Conservation (phyloP, 257 asterid genomes). For the Verbascum thapsus region DNA sequence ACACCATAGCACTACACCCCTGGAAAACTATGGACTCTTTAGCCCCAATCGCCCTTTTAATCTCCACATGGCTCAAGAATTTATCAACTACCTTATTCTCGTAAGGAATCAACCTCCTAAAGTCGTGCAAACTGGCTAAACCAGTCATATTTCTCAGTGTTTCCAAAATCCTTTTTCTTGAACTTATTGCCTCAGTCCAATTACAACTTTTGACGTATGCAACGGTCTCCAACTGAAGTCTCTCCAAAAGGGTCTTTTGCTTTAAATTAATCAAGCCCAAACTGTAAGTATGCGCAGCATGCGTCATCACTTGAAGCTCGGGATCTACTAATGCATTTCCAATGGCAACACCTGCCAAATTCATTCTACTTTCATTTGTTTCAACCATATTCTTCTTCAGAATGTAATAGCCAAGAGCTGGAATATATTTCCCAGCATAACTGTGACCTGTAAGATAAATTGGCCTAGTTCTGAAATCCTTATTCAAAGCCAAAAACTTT, state of each 20-base stretch:
- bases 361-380: conserved; percentile 27
- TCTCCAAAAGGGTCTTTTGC: conserved; percentile 42
- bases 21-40: conserved; percentile 38
- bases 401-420: conserved; percentile 51
- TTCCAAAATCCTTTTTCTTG: conserved; percentile 37
- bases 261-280: conserved; percentile 52
- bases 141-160: conserved; percentile 55
- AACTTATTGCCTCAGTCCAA: conserved; percentile 53
- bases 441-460: conserved; percentile 59
- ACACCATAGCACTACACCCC: conserved; percentile 47
- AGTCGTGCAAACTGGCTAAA: conserved; percentile 54
- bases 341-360: conserved; percentile 56
- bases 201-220: conserved; percentile 32
- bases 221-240: conserved; percentile 43
- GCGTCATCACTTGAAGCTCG: conserved; percentile 52
- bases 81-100: conserved; percentile 41
- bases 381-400: conserved; percentile 37
- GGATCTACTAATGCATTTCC: conserved; percentile 71
- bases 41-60: conserved; percentile 46
- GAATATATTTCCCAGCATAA: conserved; percentile 64
- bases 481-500: conserved; percentile 37
- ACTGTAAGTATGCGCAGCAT: conserved; percentile 45
- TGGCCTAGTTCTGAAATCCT: conserved; percentile 42
- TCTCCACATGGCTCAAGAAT: conserved; percentile 39
- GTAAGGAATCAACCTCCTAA: conserved; percentile 46